Base-by-base conservation (phyloP, 2,329 filamentous ascomycete genomes). In the Colletotrichum brevisporum region DNA sequence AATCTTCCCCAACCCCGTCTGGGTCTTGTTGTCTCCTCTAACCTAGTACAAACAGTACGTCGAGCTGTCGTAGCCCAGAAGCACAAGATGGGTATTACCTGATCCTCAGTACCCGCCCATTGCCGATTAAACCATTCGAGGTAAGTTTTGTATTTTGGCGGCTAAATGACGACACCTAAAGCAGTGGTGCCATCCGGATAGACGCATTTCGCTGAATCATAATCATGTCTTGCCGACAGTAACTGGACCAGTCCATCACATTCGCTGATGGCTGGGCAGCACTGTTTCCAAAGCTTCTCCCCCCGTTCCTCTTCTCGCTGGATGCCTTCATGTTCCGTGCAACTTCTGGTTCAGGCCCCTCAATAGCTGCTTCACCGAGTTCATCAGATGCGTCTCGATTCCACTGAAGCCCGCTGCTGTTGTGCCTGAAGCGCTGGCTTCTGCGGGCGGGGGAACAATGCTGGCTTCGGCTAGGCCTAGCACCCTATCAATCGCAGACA, bases 401-500 rank as follows among this genome's bases (percentile, higher is more conserved):
- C 78, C 79, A 56, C 83, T 81, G 57, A 82, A 77, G 59, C 78
- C 78, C 5, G 59, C 53, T 15, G 69, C 56, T 15, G 67, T 24
- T 13, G 67, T 57, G 10, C 52, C 67, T 13, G 67, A 62, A 6
- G 67, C 18, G 39, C 57, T 51, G 21, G 67, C 64, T 31, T 72
- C 71, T 27, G 71, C 48, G 31, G 71, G 62, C 5, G 77, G 78
- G 2, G 79, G 75, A 21, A 82, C 75, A 27, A 83, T 81, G 70
- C 82, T 86, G 5, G 79, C 78, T 41, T 83, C 79, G 4, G 83
- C 81, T 18, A 87, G 79, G 3, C 84, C 85, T 6, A 87, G 77
- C 2, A 84, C 83, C 24, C 84, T 84, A 70, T 87, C 83, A 54
- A 87, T 84, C 13, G 85, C 84, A 2, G 84, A 86, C 39, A 87